A percentile compares a stretch with the other conserved stretches of the same genome.
phyloP scores from a whole-genome alignment of 176 grass and related monocot genomes.

The Musa itinerans region DNA sequence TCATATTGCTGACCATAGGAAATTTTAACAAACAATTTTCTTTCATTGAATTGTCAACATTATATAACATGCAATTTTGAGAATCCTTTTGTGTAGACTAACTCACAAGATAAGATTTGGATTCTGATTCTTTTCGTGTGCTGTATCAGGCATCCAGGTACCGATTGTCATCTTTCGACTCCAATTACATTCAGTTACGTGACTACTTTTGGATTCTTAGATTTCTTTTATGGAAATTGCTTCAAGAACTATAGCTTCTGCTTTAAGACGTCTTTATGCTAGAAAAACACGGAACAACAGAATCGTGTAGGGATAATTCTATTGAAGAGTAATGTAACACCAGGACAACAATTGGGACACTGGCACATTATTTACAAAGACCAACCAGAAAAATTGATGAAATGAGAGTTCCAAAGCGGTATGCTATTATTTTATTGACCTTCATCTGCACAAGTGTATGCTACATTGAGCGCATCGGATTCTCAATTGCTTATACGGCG shows the following conservation, averaged over 20 bases:
- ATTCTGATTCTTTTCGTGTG: not conserved
- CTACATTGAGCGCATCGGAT: conserved; percentile 69
- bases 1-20: not conserved
- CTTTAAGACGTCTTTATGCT: not conserved
- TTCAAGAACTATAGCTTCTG: not conserved
- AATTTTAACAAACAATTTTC: not conserved
- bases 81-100: not conserved
- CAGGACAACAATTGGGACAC: not conserved
- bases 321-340: not conserved
- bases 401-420: conserved; percentile 55
- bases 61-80: not conserved
- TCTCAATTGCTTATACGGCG: conserved; percentile 69
- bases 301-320: not conserved
- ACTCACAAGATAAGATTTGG: not conserved
- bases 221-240: not conserved
- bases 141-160: not conserved
- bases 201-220: not conserved
- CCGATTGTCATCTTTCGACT: not conserved
- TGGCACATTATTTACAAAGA: not conserved
- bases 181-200: not conserved
- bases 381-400: conserved; percentile 10
- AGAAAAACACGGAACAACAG: not conserved
- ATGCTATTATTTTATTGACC: conserved; percentile 60
- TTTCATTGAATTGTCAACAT: not conserved
- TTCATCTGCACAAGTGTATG: conserved; percentile 82